Percentiles rank a stretch among this genome's conserved stretches.
Evolutionary conservation across 345 rosid species (phyloP).

Genomic region (Acer negundo): DNA sequence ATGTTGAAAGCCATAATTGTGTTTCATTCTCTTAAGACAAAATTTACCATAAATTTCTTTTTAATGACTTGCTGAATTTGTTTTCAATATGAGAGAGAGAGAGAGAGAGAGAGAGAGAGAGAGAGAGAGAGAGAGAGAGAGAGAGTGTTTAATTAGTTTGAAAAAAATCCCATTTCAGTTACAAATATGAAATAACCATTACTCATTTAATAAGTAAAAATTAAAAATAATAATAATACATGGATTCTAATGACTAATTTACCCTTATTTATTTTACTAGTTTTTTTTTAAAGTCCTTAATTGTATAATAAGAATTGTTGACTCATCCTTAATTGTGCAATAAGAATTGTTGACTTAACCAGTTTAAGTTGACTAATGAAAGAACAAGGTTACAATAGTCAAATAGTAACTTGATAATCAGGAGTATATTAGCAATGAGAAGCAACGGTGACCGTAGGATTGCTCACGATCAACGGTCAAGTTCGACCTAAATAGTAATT

Average conservation of each 20-base stretch:
- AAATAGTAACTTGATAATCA: background rate
- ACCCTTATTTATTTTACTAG: background rate
- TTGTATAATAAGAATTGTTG: background rate
- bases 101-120: no score
- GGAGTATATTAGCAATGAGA: background rate
- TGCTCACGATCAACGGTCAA: constrained; percentile 20
- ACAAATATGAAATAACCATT: no score
- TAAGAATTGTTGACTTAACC: background rate
- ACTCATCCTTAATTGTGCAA: background rate
- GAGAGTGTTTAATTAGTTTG: no score
- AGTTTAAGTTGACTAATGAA: no score
- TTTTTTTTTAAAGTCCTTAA: background rate
- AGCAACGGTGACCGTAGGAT: constrained; percentile 23
- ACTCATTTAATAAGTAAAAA: no score
- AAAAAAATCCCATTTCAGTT: no score
- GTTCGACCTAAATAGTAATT: constrained; percentile 12
- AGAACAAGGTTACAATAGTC: background rate
- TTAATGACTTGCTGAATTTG: background rate
- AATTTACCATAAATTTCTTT: constrained; percentile 7
- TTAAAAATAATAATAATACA: no score
- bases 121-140: no score
- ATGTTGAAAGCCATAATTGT: background rate
- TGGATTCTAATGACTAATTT: background rate
- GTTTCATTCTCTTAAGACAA: background rate
- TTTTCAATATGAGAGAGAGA: no score